Evolutionary conservation across 1,284 basidiomycete species (phyloP), one percentile per base, ranked within the genome.

Genomic region (Cutaneotrichosporon arboriforme): DNA sequence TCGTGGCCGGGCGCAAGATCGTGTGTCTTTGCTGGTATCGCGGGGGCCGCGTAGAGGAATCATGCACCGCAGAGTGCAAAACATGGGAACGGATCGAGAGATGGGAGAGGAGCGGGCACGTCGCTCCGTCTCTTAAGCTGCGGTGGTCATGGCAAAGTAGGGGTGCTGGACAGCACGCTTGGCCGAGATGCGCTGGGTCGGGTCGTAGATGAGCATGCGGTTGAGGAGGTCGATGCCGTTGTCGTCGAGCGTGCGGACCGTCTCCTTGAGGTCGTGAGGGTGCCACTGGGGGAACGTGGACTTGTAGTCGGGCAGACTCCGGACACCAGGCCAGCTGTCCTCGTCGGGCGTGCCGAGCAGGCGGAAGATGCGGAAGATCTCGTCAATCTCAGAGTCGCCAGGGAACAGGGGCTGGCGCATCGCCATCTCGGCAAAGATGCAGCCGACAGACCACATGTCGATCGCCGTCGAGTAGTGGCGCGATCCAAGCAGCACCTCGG

Each of bases 301-400:
- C 77, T 98, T 98, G 81, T 96, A 98, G 75, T 98, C 96, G 1
- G 94, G 92, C 51, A 99, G 75, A 51, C 81, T 78, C 63, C 83
- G 84, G 34, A 98, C 87, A 4, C 92, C 92, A 0, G 93, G 94
- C 94, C 94, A 98, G 9, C 77, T 78, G 34, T 89, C 84, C 66
- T 97, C 93, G 65, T 84, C 87, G 2, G 94, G 94, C n/a, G 96
- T 98, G 18, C 94, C 94, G 47, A 97, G 81, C 33, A 93, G 81
- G 67, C 88, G 84, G 82, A 98, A 98, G 69, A 97, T 98, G 76
- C 92, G 90, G 83, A 97, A 98, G 65, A 98, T 98, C 78, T 98
- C 93, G 77, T 98, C 94, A 67, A 98, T 98, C 77, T 98, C 94
- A 23, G 92, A 97, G 77, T 98, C 94, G 9, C 96, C 94, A 13